Conservation (phyloP, 257 asterid genomes). For the Marsdenia floribunda region DNA sequence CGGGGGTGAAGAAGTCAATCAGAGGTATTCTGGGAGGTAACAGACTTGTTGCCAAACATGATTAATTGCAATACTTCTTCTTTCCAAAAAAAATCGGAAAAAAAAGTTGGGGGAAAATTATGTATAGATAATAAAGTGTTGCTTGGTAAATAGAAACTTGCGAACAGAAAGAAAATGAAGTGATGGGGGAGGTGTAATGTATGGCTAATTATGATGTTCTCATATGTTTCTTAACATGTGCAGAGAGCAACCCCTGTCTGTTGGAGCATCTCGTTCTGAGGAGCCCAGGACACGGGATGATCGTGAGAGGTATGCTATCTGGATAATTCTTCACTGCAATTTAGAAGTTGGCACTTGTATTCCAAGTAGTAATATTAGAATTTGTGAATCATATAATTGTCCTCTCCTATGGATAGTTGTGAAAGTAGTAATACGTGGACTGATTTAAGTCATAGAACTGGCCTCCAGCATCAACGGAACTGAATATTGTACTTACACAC, state of each 20-base stretch:
- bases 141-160: neutral
- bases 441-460: neutral
- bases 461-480: neutral
- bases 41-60: slow-evolving; percentile 8
- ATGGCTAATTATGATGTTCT: neutral
- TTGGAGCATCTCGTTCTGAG: slow-evolving; percentile 79
- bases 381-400: neutral
- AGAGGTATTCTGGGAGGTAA: slow-evolving; percentile 58
- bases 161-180: neutral
- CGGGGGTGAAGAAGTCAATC: slow-evolving; percentile 71
- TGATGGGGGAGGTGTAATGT: neutral
- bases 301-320: slow-evolving; percentile 48
- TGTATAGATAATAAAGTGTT: neutral
- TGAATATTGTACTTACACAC: neutral
- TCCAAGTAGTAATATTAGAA: neutral
- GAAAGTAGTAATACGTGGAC: no score
- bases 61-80: neutral
- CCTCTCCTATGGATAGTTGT: neutral
- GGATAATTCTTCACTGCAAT: neutral
- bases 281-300: slow-evolving; percentile 84
- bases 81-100: neutral
- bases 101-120: neutral
- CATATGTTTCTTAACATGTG: slow-evolving; percentile 13
- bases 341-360: neutral
- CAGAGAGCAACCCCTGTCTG: slow-evolving; percentile 79